Evolutionary conservation across 768 basidiomycete genomes (phyloP), one percentile per base, ranked within the genome.

Genomic region (Tubosaeta sp.): DNA sequence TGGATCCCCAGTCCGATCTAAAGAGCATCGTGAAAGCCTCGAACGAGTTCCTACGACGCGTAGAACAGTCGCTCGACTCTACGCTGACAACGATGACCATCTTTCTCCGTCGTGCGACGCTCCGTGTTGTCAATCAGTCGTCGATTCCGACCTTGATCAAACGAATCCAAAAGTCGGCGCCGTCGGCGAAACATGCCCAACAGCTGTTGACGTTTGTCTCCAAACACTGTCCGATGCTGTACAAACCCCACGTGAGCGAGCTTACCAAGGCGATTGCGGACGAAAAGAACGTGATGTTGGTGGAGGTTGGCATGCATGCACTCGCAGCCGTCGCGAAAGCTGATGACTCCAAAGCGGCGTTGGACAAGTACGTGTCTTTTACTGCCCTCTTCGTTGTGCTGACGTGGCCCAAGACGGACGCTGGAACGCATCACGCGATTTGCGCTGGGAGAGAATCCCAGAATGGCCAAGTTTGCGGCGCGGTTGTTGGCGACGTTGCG

Each of bases 381-480:
- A 46, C 37, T 6, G 1, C 26, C 25, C 11, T 3, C 26, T n/a
- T 37, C 17, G 6, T 35, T 41, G 3, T 29, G 46, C 43, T 47
- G 43, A 55, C 44, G 11, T 35, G 19, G 50, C 42, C 56, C 11
- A 53, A 92, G 89, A 64, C 80, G 84, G 33, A 83, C 83, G 1
- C 68, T 82, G 11, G 88, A 93, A 26, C 76, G 84, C 14, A 74
- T 88, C 12, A 71, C 70, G 47, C 78, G 80, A 38, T 79, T 82
- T 57, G 86, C 80, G 0, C 60, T 84, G 29, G 81, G 81, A 25
- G 76, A 80, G 5, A 79, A 86, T 48, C 72, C 75, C 25, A 77
- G 80, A 19, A 82, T 86, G 55, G 88, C 91, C 17, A 97, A 97
- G 66, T 95, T 91, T 66, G 88, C 92, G 1, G 83, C 89, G 3